phyloP scores from a whole-genome alignment of 1,284 basidiomycete genomes.

The Inonotus hispidus region DNA sequence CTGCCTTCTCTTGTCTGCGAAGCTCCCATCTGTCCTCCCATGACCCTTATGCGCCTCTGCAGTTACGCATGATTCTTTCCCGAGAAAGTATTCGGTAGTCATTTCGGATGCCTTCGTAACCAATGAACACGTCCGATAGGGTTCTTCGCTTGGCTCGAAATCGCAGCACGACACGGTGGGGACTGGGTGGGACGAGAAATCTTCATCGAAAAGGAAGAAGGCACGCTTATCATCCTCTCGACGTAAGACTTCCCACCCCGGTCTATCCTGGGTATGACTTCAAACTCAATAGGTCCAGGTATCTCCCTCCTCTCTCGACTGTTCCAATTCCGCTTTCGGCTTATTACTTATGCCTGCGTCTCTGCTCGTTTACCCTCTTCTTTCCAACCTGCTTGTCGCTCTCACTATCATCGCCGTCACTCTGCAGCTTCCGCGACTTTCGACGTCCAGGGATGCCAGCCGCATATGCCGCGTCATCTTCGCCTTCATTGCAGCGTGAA shows the following conservation, averaged over 20 bases:
- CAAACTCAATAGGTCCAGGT: not conserved
- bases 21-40: too few relatives aligned
- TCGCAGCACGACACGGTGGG: too few relatives aligned
- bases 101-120: not conserved
- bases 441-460: not conserved
- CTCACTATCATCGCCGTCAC: not conserved
- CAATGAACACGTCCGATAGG: not conserved
- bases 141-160: not conserved
- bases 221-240: not conserved
- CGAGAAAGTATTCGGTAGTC: not conserved
- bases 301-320: not conserved
- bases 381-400: not conserved
- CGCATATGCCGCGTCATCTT: not conserved
- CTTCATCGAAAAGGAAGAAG: not conserved
- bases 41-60: too few relatives aligned
- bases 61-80: not conserved
- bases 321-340: not conserved
- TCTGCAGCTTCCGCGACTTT: not conserved
- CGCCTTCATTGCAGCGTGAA: not conserved
- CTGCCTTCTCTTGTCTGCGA: too few relatives aligned
- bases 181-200: not conserved
- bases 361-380: not conserved
- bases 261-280: not conserved
- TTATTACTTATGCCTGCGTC: not conserved
- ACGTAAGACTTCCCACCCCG: not conserved